Percentiles rank a stretch among this genome's conserved stretches.
These are phyloP conservation scores for Euphorbia lathyris DNA, from an alignment of 345 rosid species.

Conservation along the genomic window DNA sequence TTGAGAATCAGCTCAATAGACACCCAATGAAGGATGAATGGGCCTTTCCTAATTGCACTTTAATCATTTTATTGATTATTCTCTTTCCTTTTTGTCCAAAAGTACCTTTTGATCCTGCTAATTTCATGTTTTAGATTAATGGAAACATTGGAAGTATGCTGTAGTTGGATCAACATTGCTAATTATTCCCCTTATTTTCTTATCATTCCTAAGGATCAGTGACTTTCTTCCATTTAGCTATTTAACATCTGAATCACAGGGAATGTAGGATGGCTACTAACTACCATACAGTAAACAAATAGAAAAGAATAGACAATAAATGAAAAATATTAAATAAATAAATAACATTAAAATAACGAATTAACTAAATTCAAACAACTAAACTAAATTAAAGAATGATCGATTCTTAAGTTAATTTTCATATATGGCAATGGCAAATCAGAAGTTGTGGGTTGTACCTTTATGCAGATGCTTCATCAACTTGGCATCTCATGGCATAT, in stretches of 20 bases:
- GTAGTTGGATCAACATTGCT: neutral
- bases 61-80: neutral
- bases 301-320: no score
- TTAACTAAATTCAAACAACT: no score
- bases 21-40: neutral
- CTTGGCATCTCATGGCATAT: conserved; percentile 82
- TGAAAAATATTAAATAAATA: no score
- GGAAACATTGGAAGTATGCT: neutral
- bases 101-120: neutral
- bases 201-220: neutral
- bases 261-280: neutral
- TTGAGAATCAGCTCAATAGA: neutral
- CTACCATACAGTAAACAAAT: neutral
- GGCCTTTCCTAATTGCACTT: neutral
- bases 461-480: conserved; percentile 78
- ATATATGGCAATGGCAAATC: neutral
- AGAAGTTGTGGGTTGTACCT: neutral
- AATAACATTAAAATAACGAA: no score
- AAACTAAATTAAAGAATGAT: no score
- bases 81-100: neutral
- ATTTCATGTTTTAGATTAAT: neutral
- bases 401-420: neutral
- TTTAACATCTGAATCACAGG: conserved; percentile 4
- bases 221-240: neutral
- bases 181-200: neutral